Evolutionary conservation across 495 filamentous ascomycete genomes (phyloP).

Genomic region (Penicillium fimorum): DNA sequence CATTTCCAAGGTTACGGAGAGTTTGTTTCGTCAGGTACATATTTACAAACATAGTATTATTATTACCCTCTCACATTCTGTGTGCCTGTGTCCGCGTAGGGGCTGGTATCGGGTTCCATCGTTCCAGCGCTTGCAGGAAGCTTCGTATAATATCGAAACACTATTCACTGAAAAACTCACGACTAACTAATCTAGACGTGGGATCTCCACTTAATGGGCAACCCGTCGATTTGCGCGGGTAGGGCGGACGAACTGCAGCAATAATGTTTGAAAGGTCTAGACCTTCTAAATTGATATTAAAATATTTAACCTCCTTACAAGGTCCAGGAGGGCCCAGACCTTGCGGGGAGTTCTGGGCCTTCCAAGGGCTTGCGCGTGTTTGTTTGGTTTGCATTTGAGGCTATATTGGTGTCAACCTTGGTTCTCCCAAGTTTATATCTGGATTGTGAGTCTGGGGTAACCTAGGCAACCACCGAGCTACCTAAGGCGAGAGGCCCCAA

Average conservation of each 20-base stretch:
- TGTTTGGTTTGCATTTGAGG: conserved; percentile 1
- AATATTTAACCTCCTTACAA: conserved; percentile 12
- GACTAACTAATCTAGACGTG: too few relatives aligned
- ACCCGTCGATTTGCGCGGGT: not conserved
- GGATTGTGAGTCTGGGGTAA: too few relatives aligned
- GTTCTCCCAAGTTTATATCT: too few relatives aligned
- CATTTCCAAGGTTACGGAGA: conserved; percentile 7
- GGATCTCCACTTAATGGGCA: not conserved
- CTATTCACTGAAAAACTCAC: too few relatives aligned
- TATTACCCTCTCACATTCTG: not conserved
- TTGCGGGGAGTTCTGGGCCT: conserved; percentile 31
- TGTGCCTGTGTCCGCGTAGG: not conserved
- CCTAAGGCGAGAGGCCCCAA: too few relatives aligned
- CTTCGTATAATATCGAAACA: not conserved
- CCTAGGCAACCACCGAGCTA: too few relatives aligned
- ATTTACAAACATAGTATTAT: conserved; percentile 22
- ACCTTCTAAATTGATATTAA: conserved; percentile 22
- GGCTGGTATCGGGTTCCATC: not conserved
- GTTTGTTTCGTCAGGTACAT: conserved; percentile 28
- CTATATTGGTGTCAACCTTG: too few relatives aligned
- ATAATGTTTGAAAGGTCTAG: conserved; percentile 24
- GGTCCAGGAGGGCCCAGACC: conserved; percentile 37
- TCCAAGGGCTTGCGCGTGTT: not conserved
- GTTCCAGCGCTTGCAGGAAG: not conserved
- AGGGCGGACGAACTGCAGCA: not conserved